Evolutionary conservation across 306 rosid genomes (phyloP), one percentile per base, ranked within the genome.

Genomic region (Cicer bijugum): DNA sequence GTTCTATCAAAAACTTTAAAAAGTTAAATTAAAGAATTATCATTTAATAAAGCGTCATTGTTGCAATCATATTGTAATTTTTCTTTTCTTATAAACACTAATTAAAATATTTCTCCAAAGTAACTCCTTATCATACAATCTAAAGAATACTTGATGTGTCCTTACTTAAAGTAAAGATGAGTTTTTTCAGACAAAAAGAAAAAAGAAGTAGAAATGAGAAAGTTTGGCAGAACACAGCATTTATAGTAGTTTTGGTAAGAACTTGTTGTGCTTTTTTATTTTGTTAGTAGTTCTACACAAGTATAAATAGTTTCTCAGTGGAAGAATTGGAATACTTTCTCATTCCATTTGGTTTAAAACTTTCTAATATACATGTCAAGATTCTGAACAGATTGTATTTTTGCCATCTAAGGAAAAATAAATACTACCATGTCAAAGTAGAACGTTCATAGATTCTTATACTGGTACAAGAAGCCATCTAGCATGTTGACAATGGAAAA

Each of bases 391-490:
- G 15, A 61, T 52, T 17, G 50, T 6, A 67, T n/a, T 23, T 19
- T 51, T 51, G 58, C 14, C 62, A 28, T 68, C 37, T 60, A 55
- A 51, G 61, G 57, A 43, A 42, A 43, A 47, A 50, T 7, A 59
- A 20, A 58, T 40, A 12, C 37, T 38, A 63, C 48, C 38, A 48
- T 20, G 57, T 38, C 58, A 81, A 23, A 39, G 20, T 12, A 59
- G 8, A 69, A 59, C 72, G 38, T 28, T 56, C 3, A 46, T 6
- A 40, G 7, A 72, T 8, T n/a, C 48, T 42, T 42, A 59, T 12
- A 28, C 17, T 42, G 46, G 78, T 62, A 44, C 11, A 7, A 12
- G 47, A 69, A 76, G 55, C 48, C 42, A 17, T 37, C 45, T 38
- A 53, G 56, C 43, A 62, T 40, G 2, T 7, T 50, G 1, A 10